Base-by-base conservation (phyloP, 306 rosid species). In the Glycine tomentella region DNA sequence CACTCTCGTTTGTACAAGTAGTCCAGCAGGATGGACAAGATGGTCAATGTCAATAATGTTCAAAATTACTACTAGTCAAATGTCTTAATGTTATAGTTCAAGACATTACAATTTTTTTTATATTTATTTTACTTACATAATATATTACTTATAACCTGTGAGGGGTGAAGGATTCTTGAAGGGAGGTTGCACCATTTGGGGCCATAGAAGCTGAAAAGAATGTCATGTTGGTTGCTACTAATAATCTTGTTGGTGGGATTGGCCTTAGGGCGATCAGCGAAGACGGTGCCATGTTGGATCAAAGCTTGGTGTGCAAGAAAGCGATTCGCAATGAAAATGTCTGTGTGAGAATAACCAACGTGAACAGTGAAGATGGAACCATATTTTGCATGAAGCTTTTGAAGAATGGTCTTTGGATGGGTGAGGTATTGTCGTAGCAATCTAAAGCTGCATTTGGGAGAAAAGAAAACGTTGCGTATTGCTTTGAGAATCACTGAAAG, bases 121-220 rank as follows among this genome's bases (percentile, higher is more conserved):
- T n/a, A n/a, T n/a, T n/a, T n/a, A n/a, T n/a, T n/a, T n/a, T n/a
- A n/a, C n/a, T n/a, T n/a, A n/a, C n/a, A n/a, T n/a, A n/a, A n/a
- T n/a, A n/a, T n/a, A n/a, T n/a, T n/a, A n/a, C n/a, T n/a, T n/a
- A n/a, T n/a, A 3, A 84, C 50, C 48, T 56, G 78, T 11, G 38
- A 73, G 0, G 84, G 74, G 15, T 84, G 86, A 57, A 87, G 87
- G 55, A 84, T 87, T 57, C 67, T 80, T 3, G 84, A 84, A 33
- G 84, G 73, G 46, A 87, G 90, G 64, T 87, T 87, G 16, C 87
- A 87, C 87, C 86, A 87, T 3, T 4, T 16, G 42, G 84, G 84
- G 44, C 90, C 90, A 6, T 87, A 84, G 82, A 50, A 80, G 73
- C 63, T 76, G 50, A 79, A 52, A 65, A 40, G 80, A 8, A 87